These are phyloP conservation scores for Diaporthe aspalathi DNA, from an alignment of 2,329 filamentous ascomycete species.

Conservation along the genomic window DNA sequence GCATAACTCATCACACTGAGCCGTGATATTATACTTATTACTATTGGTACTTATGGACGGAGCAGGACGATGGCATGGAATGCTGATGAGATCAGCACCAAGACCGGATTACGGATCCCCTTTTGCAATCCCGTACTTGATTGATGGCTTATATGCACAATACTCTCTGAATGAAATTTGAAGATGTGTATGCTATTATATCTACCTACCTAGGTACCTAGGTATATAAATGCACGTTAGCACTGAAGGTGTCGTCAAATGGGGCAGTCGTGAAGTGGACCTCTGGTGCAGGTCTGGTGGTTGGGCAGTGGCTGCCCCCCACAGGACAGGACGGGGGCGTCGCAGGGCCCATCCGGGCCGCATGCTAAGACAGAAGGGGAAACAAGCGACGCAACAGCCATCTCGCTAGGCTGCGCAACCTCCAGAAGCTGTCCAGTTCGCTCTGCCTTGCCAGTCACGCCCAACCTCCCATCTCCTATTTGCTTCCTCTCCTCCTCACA, in stretches of 20 bases:
- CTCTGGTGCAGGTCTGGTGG: constrained; percentile 1
- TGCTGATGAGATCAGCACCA: too few species aligned
- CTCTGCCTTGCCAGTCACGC: constrained; percentile 33
- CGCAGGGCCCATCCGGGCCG: background rate
- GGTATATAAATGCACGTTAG: background rate
- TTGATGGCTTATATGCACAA: too few species aligned
- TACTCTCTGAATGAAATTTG: too few species aligned
- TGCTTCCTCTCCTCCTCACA: constrained; percentile 14
- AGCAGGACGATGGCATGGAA: too few species aligned
- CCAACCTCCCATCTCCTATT: constrained; percentile 31
- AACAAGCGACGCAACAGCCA: constrained; percentile 32
- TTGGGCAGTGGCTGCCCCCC: constrained; percentile 18
- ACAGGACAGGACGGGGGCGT: background rate
- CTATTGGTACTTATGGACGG: too few species aligned
- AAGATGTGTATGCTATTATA: too few species aligned
- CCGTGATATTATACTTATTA: too few species aligned
- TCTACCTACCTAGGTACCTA: background rate
- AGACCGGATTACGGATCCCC: too few species aligned
- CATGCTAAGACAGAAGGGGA: constrained; percentile 28
- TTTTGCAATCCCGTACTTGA: too few species aligned
- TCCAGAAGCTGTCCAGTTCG: constrained; percentile 31
- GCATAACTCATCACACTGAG: too few species aligned
- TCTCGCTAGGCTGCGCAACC: constrained; percentile 29
- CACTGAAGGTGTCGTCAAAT: background rate
- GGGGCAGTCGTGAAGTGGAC: background rate